Base-by-base conservation (phyloP, 495 filamentous ascomycete genomes). In the Talaromyces wortmannii region DNA sequence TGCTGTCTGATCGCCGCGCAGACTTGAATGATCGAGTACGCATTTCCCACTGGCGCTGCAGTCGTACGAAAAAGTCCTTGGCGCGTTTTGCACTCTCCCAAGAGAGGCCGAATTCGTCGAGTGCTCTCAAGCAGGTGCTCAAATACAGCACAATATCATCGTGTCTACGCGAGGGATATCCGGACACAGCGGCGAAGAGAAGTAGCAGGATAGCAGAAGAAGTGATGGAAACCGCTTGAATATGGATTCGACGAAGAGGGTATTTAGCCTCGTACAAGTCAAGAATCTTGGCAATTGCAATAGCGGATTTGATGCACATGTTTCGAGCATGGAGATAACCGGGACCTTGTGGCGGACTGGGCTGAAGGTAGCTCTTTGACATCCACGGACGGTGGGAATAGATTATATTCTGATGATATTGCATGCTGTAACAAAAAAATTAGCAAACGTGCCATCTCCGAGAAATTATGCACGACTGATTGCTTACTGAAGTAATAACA, bases 391-490 rank as follows among this genome's bases (percentile, higher is more conserved):
- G 65, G 51, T 78, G 72, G 57, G 74, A 69, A 57, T 76, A 78
- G 45, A 80, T 78, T 33, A 80, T 63, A 4, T 74, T 76, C 56
- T 77, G 73, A 54, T 80, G 71, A 53, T 78, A 80, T 77, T 80
- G 76, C 68, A 80, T 77, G 48, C 76, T 79, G 45, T n/a, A 18
- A 36, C n/a, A 29, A 53, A 29, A 7, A 13, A 0, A 45, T 17
- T 23, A 33, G 2, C 42, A 23, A 44, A n/a, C 17, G 49, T 13
- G 50, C 51, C 36, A 61, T 65, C 55, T 23, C 4, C 4, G 23
- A 23, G 23, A 23, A 4, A 23, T 2, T 23, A 23, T 23, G n/a
- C 23, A 23, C 23, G 23, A 4, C 23, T 23, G 23, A 23, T 23
- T 23, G 4, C 23, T 23, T 66, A 79, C 76, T 79, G 76, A 0